Base-by-base conservation (phyloP, 1,284 basidiomycete species). In the Irpex rosettiformis region DNA sequence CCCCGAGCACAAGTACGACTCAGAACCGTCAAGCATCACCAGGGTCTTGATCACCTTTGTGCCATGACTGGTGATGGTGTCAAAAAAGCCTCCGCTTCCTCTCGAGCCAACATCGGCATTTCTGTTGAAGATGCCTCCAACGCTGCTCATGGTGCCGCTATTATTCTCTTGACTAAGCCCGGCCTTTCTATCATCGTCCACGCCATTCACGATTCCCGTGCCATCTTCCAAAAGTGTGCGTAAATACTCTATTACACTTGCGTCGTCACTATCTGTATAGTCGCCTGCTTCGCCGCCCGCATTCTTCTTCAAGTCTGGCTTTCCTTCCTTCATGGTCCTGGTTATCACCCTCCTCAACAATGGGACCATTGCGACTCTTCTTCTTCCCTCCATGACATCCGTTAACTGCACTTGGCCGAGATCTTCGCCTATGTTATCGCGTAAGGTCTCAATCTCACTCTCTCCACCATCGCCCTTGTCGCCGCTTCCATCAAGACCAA, bases 291-390 rank as follows among this genome's bases (percentile, higher is more conserved):
- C 79, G 87, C 95, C 67, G 88, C 84, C 98, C 72, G 91, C 93
- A 55, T 98, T 98, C 73, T 89, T 89, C 60, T 98, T 95, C 89
- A 88, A 91, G 81, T 94, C 95, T 76, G 91, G 96, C 77, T 98
- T 98, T 93, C 96, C 96, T 69, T 94, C 96, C 16, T 98, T 98
- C 88, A 98, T 98, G 96, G 88, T 98, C 65, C 90, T 98, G 75
- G 93, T 98, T 76, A 96, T 98, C 67, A 94, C 96, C 61, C 83
- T 98, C 56, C 81, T 98, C 67, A 98, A 98, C 77, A 96, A 98
- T 73, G 96, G 96, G 76, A 97, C 96, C 66, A 96, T 98, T 84
- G 97, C 98, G 95, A 98, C 96, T 10, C 84, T 98, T 76, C 96
- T 98, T 63, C 77, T 98, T 69, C 96, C 96, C 53, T 95, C 93